Evolutionary conservation across 2,329 filamentous ascomycete species (phyloP).

Genomic region (Cadophora sp.): DNA sequence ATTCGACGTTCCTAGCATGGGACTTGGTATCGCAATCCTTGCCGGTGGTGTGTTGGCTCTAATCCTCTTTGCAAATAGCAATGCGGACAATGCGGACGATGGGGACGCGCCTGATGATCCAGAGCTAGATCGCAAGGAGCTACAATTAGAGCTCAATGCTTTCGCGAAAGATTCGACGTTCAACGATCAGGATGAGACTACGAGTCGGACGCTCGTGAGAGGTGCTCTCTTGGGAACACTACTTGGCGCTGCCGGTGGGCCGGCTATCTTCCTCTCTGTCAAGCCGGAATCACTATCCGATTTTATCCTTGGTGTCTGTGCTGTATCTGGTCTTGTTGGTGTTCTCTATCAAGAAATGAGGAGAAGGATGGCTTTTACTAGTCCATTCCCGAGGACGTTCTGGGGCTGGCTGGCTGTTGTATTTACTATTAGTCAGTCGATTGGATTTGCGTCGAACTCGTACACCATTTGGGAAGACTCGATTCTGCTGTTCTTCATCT

Average conservation of each 20-base stretch:
- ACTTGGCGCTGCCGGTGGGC: conserved; percentile 35
- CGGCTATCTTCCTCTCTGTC: conserved; percentile 33
- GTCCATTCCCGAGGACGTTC: conserved; percentile 72
- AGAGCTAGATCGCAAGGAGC: conserved; percentile 66
- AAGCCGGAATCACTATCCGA: conserved; percentile 32
- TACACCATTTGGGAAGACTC: conserved; percentile 99
- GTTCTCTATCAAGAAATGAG: conserved; percentile 47
- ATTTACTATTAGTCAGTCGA: conserved; percentile 85
- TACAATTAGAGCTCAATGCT: conserved; percentile 58
- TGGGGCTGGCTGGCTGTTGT: conserved; percentile 89
- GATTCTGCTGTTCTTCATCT: conserved; percentile 89
- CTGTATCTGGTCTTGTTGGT: conserved; percentile 45
- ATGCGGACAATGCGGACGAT: conserved; percentile 61
- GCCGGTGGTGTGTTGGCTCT: conserved; percentile 71
- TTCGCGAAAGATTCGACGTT: conserved; percentile 35
- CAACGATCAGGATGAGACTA: conserved; percentile 35
- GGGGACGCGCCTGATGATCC: conserved; percentile 61
- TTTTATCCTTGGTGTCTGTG: conserved; percentile 33
- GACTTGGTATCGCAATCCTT: conserved; percentile 77
- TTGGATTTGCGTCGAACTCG: conserved; percentile 95
- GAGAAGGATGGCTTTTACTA: conserved; percentile 46
- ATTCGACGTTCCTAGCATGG: conserved; percentile 89
- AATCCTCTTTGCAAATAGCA: conserved; percentile 72
- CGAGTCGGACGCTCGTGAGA: conserved; percentile 33
- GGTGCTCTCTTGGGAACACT: conserved; percentile 39